A percentile compares a stretch with the other conserved stretches of the same genome.
phyloP scores from a whole-genome alignment of 768 basidiomycete genomes.

The Russula griseocarnosa region DNA sequence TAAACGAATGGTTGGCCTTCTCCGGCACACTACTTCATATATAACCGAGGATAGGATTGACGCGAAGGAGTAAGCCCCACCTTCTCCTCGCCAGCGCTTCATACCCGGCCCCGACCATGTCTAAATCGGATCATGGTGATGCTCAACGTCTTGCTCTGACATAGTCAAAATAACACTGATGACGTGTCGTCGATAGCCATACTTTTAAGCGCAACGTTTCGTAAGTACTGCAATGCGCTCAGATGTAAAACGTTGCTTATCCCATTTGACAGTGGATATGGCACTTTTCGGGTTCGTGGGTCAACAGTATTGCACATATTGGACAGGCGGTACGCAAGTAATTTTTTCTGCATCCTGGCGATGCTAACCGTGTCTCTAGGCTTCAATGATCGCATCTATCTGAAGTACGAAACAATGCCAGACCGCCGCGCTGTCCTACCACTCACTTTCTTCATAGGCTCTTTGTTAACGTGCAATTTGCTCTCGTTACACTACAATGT shows the following conservation, averaged over 20 bases:
- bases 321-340: background rate
- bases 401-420: background rate
- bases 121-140: background rate
- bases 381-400: background rate
- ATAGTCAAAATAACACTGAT: background rate
- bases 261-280: background rate
- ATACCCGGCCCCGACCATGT: background rate
- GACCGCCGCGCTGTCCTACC: background rate
- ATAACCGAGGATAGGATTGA: no score
- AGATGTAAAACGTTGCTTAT: background rate
- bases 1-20: background rate
- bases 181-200: background rate
- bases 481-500: constrained; percentile 2
- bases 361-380: background rate
- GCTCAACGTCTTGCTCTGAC: background rate
- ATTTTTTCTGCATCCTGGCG: background rate
- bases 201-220: background rate
- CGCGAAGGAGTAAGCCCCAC: background rate
- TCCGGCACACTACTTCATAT: background rate
- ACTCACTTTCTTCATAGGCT: background rate
- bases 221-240: background rate
- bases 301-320: background rate
- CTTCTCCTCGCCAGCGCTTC: background rate
- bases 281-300: background rate
- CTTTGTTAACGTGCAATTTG: constrained; percentile 6